phyloP scores from a whole-genome alignment of 2,329 filamentous ascomycete genomes.

The Venturiaceae sp. region DNA sequence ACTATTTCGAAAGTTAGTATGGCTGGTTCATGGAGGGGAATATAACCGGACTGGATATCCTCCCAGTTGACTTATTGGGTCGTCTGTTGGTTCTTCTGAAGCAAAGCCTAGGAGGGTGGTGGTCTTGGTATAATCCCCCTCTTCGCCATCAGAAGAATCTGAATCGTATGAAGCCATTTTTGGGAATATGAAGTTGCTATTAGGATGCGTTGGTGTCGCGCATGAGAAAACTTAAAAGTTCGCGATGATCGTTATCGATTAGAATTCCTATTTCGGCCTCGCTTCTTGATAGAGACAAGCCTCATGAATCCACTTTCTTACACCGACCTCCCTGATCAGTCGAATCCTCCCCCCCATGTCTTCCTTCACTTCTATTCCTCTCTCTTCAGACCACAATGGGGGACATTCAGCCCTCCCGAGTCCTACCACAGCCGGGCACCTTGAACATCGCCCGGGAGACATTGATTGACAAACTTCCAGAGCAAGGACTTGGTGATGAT shows the following conservation, averaged over 20 bases:
- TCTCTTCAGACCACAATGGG: background rate
- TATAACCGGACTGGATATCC: slow-evolving; percentile 64
- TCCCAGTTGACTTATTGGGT: slow-evolving; percentile 80
- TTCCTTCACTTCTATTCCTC: background rate
- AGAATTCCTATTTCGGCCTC: background rate
- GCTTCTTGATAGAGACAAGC: too few relatives aligned
- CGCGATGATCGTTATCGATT: background rate
- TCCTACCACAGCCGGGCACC: slow-evolving; percentile 23
- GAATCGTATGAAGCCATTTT: slow-evolving; percentile 56
- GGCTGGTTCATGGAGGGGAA: background rate
- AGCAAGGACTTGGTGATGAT: slow-evolving; percentile 32
- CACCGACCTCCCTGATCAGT: background rate
- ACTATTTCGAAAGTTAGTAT: slow-evolving; percentile 31
- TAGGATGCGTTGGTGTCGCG: too few relatives aligned
- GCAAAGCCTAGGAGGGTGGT: slow-evolving; percentile 87
- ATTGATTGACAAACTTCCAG: slow-evolving; percentile 27
- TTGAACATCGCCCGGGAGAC: slow-evolving; percentile 22
- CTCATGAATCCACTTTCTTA: background rate
- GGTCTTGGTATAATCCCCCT: slow-evolving; percentile 63
- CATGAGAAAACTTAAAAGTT: too few relatives aligned
- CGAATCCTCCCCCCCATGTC: background rate
- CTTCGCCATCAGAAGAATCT: slow-evolving; percentile 62
- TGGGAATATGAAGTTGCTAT: too few relatives aligned
- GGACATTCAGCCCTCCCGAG: slow-evolving; percentile 8
- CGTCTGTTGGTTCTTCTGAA: slow-evolving; percentile 66